Conservation (phyloP, 768 basidiomycete genomes). For the Macrocybe gigantea region DNA sequence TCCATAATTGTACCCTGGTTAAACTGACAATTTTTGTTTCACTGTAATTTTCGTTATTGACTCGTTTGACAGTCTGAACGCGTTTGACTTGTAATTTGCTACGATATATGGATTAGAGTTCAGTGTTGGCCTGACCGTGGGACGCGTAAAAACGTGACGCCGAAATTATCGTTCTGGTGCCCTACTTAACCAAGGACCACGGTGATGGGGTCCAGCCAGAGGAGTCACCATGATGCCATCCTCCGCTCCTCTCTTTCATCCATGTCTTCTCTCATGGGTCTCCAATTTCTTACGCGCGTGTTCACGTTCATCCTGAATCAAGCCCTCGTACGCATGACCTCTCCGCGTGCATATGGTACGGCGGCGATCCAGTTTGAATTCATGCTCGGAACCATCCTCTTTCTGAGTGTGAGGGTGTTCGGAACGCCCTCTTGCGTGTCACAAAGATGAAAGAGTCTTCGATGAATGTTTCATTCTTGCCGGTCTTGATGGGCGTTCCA, state of each 20-base stretch:
- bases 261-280: constrained; percentile 67
- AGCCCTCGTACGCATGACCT: constrained; percentile 73
- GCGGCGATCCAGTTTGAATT: constrained; percentile 95
- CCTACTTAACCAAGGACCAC: too few relatives aligned
- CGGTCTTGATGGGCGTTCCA: constrained; percentile 63
- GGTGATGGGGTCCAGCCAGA: too few relatives aligned
- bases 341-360: constrained; percentile 83
- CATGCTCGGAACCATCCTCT: constrained; percentile 85
- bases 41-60: too few relatives aligned
- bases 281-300: constrained; percentile 80
- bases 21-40: too few relatives aligned
- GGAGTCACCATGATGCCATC: constrained; percentile 13
- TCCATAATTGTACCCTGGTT: too few relatives aligned
- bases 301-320: constrained; percentile 91
- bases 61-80: too few relatives aligned
- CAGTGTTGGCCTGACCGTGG: too few relatives aligned
- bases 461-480: constrained; percentile 55
- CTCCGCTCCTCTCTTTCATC: constrained; percentile 33
- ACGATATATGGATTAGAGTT: too few relatives aligned
- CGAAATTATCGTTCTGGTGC: too few relatives aligned
- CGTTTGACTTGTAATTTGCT: too few relatives aligned
- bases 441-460: constrained; percentile 17
- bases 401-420: constrained; percentile 90
- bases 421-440: constrained; percentile 76
- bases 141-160: too few relatives aligned